phyloP scores from a whole-genome alignment of 2,329 filamentous ascomycete species.

The Exophiala dermatitidis region DNA sequence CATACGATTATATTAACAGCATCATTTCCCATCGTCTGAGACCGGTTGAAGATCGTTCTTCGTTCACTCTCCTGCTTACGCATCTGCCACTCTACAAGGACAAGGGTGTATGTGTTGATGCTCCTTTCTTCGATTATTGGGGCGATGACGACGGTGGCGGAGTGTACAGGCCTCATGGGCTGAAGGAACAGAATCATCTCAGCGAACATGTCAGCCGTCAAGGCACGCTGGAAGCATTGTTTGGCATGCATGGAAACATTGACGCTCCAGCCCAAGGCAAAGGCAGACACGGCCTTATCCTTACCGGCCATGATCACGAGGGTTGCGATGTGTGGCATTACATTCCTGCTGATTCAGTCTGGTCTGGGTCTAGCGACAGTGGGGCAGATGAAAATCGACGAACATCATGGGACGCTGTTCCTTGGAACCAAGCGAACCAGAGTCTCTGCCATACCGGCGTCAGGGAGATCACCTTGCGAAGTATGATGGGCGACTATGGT shows the following conservation, averaged over 20 bases:
- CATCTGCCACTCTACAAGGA: conserved; percentile 87
- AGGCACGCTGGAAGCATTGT: conserved; percentile 76
- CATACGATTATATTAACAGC: conserved; percentile 63
- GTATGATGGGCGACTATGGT: conserved; percentile 97
- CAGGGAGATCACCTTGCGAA: conserved; percentile 84
- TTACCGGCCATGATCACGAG: conserved; percentile 92
- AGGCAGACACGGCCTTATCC: conserved; percentile 67
- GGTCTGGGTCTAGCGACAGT: conserved; percentile 7
- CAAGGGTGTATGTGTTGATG: conserved; percentile 73
- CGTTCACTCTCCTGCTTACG: conserved; percentile 77
- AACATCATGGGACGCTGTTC: conserved; percentile 12
- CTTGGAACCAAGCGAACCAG: conserved; percentile 7
- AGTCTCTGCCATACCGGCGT: conserved; percentile 49
- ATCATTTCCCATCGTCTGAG: conserved; percentile 51
- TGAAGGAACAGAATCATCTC: conserved; percentile 89
- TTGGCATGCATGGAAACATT: conserved; percentile 62
- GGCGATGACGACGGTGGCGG: conserved; percentile 45
- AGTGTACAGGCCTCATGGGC: conserved; percentile 35
- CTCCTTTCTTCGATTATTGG: conserved; percentile 76
- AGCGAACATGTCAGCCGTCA: conserved; percentile 59
- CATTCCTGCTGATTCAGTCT: conserved; percentile 35
- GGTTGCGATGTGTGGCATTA: conserved; percentile 88
- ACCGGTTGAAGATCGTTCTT: conserved; percentile 55
- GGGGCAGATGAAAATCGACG: conserved; percentile 30
- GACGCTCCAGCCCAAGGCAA: conserved; percentile 53